A percentile compares a stretch with the other conserved stretches of the same genome.
phyloP scores from a whole-genome alignment of 2,329 filamentous ascomycete species.

The Harringtonia aguacate region DNA sequence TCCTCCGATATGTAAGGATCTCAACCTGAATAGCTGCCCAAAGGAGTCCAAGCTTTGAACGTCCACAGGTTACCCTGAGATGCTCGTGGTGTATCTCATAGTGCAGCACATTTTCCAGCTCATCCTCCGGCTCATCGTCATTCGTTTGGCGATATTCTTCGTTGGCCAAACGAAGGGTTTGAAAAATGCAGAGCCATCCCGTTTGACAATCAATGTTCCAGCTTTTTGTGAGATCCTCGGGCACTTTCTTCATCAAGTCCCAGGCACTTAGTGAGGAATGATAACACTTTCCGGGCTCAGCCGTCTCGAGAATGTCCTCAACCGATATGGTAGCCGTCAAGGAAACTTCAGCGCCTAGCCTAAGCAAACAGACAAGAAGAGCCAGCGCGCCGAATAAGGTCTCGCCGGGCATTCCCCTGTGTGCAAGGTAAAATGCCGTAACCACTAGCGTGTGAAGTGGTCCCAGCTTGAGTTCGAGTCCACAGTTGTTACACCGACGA shows the following conservation, averaged over 20 bases:
- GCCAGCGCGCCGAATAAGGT: conserved; percentile 4
- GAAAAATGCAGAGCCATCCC: background rate
- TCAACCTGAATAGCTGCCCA: conserved; percentile 4
- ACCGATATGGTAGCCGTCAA: background rate
- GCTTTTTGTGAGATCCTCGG: background rate
- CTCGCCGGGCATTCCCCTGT: background rate
- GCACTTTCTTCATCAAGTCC: background rate
- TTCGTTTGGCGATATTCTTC: background rate
- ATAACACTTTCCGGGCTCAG: background rate
- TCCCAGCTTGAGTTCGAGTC: background rate
- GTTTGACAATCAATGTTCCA: background rate
- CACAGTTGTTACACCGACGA: background rate
- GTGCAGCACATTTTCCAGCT: background rate
- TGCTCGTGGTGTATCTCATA: background rate
- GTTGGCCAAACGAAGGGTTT: background rate
- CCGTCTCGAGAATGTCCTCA: background rate
- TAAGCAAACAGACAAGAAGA: conserved; percentile 1
- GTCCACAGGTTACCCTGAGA: background rate
- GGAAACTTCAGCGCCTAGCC: background rate
- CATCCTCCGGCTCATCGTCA: background rate
- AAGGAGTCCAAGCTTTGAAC: background rate
- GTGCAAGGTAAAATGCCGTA: background rate
- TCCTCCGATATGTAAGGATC: conserved; percentile 2
- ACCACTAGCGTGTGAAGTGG: conserved; percentile 1
- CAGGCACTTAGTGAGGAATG: background rate